A percentile compares a stretch with the other conserved stretches of the same genome.
These are phyloP conservation scores for Metschnikowia santaceciliae DNA, from an alignment of 805 yeast species.

Conservation along the genomic window DNA sequence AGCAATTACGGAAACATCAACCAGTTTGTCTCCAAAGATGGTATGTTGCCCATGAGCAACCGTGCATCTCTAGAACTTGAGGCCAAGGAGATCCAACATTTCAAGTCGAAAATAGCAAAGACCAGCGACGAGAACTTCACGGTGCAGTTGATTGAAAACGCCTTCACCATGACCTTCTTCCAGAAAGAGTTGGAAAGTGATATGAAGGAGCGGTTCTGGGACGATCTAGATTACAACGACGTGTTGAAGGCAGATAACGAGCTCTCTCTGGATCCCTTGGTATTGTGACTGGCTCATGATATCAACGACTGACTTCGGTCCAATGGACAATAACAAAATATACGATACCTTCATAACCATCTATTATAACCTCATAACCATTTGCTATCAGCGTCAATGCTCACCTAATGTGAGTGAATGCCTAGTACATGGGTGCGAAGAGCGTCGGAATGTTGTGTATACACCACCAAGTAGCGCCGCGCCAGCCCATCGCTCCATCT, in stretches of 20 bases:
- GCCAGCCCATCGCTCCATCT: no score
- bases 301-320: background rate
- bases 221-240: constrained; percentile 12
- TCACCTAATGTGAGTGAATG: no score
- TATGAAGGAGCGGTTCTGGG: constrained; percentile 13
- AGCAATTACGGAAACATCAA: constrained; percentile 11
- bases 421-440: no score
- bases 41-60: constrained; percentile 14
- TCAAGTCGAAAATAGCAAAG: constrained; percentile 4
- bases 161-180: constrained; percentile 15
- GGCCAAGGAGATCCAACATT: constrained; percentile 11
- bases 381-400: no score
- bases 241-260: constrained; percentile 9
- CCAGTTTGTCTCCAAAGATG: constrained; percentile 7
- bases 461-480: no score
- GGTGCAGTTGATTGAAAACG: constrained; percentile 15
- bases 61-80: constrained; percentile 15
- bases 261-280: constrained; percentile 1
- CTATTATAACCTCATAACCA: no score
- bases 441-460: no score
- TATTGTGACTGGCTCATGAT: constrained; percentile 5
- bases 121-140: constrained; percentile 4
- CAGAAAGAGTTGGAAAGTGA: background rate
- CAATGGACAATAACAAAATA: background rate
- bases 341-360: no score